Percentiles rank a stretch among this genome's conserved stretches.
phyloP scores from a whole-genome alignment of 2,329 filamentous ascomycete genomes.

The Huntiella omanensis region DNA sequence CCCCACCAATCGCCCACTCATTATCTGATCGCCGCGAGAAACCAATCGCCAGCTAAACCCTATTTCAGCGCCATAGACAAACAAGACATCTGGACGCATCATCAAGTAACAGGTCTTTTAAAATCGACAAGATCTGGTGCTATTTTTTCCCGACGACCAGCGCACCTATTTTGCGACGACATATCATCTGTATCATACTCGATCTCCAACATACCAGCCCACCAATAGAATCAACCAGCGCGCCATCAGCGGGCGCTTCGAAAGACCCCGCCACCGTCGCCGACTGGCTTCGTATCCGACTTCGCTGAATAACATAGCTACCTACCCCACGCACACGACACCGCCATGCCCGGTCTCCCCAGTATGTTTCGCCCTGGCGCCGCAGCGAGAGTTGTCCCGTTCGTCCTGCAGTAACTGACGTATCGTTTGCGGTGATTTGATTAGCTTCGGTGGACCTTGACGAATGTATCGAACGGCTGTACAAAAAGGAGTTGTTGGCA shows the following conservation, averaged over 20 bases:
- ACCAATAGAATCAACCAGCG: background rate
- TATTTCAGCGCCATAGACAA: too few species aligned
- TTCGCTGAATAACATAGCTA: background rate
- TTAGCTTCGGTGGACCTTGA: conserved; percentile 90
- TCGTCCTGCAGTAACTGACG: background rate
- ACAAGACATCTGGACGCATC: too few species aligned
- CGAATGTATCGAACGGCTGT: conserved; percentile 91
- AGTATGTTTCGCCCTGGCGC: conserved; percentile 3
- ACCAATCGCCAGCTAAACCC: too few species aligned
- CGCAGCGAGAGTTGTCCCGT: background rate
- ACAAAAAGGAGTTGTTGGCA: conserved; percentile 90
- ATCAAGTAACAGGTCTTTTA: too few species aligned
- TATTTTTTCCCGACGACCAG: too few species aligned
- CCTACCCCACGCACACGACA: background rate
- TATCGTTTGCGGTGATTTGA: conserved; percentile 1
- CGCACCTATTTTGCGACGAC: background rate
- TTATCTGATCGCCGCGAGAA: background rate
- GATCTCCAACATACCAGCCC: background rate
- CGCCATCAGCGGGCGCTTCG: background rate
- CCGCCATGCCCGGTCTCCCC: conserved; percentile 10
- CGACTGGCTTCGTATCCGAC: background rate
- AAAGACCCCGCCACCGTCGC: background rate
- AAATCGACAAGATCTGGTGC: too few species aligned
- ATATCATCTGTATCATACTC: background rate
- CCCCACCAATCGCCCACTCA: background rate